Evolutionary conservation across 2,329 filamentous ascomycete genomes (phyloP).

Genomic region (Hypomyces perniciosus): DNA sequence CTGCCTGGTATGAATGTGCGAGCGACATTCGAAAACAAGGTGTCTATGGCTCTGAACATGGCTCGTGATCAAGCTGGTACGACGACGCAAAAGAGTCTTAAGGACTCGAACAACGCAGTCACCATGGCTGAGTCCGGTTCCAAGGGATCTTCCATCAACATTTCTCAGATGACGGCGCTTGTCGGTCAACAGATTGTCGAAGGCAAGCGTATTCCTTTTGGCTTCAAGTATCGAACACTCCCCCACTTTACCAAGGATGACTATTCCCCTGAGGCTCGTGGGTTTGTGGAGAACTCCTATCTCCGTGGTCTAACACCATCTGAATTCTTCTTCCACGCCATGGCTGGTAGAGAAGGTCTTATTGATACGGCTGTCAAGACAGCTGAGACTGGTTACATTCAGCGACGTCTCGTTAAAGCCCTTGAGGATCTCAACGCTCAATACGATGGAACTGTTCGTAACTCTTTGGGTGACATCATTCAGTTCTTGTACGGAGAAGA

Average conservation of each 20-base stretch:
- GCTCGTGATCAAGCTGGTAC: slow-evolving; percentile 96
- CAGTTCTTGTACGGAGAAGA: slow-evolving; percentile 98
- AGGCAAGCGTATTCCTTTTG: slow-evolving; percentile 97
- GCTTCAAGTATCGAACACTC: slow-evolving; percentile 95
- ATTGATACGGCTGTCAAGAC: slow-evolving; percentile 99
- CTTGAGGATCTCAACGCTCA: slow-evolving; percentile 96
- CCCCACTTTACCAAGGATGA: slow-evolving; percentile 99
- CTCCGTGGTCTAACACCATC: slow-evolving; percentile 89
- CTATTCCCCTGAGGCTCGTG: slow-evolving; percentile 93
- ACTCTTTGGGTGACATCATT: slow-evolving; percentile 92
- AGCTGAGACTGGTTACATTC: slow-evolving; percentile 97
- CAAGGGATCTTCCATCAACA: slow-evolving; percentile 98
- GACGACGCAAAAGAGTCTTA: slow-evolving; percentile 83
- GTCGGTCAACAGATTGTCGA: slow-evolving; percentile 98
- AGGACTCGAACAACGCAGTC: slow-evolving; percentile 93
- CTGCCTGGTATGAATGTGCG: slow-evolving; percentile 97
- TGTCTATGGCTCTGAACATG: slow-evolving; percentile 87
- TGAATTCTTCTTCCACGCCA: slow-evolving; percentile 99
- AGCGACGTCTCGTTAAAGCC: slow-evolving; percentile 95
- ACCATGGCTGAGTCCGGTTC: slow-evolving; percentile 96
- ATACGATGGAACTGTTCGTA: slow-evolving; percentile 95
- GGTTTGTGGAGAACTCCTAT: slow-evolving; percentile 98
- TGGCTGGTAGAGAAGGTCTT: slow-evolving; percentile 99
- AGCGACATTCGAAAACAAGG: slow-evolving; percentile 96
- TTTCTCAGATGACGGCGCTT: slow-evolving; percentile 97